Conservation (phyloP, 805 yeast species). For the Candida boleticola region DNA sequence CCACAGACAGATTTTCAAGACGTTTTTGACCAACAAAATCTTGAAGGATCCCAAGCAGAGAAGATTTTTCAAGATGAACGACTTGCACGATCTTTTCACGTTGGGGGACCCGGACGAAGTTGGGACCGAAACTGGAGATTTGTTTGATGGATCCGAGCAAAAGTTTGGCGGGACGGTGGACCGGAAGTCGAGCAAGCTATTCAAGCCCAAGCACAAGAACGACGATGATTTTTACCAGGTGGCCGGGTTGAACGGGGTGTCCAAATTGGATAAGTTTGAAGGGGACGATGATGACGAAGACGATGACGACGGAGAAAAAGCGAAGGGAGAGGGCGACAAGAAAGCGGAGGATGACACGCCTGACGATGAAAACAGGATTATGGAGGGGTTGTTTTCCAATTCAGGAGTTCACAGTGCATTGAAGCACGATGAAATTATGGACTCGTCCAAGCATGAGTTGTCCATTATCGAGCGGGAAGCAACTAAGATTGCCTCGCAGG, state of each 20-base stretch:
- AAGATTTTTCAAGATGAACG: slow-evolving; percentile 88
- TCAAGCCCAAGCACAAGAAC: slow-evolving; percentile 31
- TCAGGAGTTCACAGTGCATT: slow-evolving; percentile 72
- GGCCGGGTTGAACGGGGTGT: slow-evolving; percentile 66
- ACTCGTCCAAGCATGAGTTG: slow-evolving; percentile 51
- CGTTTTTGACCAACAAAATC: slow-evolving; percentile 88
- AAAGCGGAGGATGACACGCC: neutral
- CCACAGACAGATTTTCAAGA: slow-evolving; percentile 95
- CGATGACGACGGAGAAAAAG: slow-evolving; percentile 14
- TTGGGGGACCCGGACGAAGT: slow-evolving; percentile 70
- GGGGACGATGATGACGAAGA: slow-evolving; percentile 47
- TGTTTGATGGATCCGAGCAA: slow-evolving; percentile 52
- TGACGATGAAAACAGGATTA: slow-evolving; percentile 58
- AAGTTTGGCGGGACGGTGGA: slow-evolving; percentile 30
- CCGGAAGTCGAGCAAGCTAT: slow-evolving; percentile 31
- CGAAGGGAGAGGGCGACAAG: neutral
- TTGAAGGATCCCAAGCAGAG: slow-evolving; percentile 93
- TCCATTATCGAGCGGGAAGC: slow-evolving; percentile 65
- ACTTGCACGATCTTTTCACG: slow-evolving; percentile 83
- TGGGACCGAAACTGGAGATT: slow-evolving; percentile 67
- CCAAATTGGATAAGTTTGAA: slow-evolving; percentile 64
- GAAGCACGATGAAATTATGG: slow-evolving; percentile 75
- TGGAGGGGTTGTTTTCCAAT: slow-evolving; percentile 72
- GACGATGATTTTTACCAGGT: slow-evolving; percentile 70
- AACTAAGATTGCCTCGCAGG: slow-evolving; percentile 48